Conservation (phyloP, 129 eudicot species). For the Arctium minus region DNA sequence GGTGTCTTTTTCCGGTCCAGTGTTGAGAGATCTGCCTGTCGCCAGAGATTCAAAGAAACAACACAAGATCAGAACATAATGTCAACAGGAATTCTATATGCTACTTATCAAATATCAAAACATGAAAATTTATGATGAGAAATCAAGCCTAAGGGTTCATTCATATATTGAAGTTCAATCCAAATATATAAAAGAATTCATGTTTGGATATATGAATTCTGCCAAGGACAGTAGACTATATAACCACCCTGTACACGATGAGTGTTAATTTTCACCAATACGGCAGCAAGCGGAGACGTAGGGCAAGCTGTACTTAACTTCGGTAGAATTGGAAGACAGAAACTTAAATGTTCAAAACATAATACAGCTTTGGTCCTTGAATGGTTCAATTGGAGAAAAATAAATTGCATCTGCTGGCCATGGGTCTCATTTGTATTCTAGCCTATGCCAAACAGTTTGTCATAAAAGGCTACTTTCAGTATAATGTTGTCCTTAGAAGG, state of each 20-base stretch:
- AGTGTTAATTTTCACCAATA: no score
- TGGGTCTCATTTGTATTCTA: no score
- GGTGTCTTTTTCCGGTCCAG: slow-evolving; percentile 82
- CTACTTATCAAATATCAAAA: not conserved
- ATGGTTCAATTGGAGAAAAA: no score
- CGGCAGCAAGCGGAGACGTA: no score
- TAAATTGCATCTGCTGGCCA: no score
- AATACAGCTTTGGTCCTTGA: no score
- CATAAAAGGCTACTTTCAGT: not conserved
- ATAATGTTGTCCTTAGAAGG: not conserved
- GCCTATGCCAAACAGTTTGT: not conserved
- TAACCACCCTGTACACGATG: no score
- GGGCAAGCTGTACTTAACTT: no score
- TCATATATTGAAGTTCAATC: not conserved
- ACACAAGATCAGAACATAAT: not conserved
- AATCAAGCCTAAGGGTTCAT: no score
- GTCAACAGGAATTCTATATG: not conserved
- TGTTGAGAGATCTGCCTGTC: slow-evolving; percentile 72
- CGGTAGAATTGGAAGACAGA: no score
- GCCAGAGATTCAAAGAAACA: slow-evolving; percentile 12
- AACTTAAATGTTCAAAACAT: no score
- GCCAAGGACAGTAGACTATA: no score
- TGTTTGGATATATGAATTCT: not conserved
- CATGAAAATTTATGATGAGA: not conserved
- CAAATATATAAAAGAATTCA: not conserved